A percentile compares a stretch with the other conserved stretches of the same genome.
These are phyloP conservation scores for Tricharina praecox DNA, from an alignment of 495 filamentous ascomycete genomes.

Conservation along the genomic window DNA sequence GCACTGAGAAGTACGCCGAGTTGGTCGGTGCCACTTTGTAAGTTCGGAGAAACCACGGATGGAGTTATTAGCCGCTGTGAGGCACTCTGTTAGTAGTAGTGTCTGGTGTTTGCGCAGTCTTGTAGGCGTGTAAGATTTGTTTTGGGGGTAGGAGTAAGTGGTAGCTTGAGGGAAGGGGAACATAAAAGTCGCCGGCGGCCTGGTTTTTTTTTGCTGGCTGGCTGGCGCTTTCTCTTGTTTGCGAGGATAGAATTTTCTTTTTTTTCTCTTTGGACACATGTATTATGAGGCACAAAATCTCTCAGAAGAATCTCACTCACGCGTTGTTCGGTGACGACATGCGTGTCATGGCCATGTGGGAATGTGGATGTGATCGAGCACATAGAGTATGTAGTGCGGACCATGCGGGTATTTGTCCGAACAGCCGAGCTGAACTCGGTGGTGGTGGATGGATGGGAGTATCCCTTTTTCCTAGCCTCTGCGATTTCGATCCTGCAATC, in stretches of 20 bases:
- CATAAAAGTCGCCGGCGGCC: no score
- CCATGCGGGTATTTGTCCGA: no score
- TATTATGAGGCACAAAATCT: not conserved
- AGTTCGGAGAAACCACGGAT: conserved; percentile 28
- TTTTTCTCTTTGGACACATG: not conserved
- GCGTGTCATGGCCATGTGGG: no score
- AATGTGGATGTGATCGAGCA: no score
- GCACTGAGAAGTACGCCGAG: conserved; percentile 81
- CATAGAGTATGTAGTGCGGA: no score
- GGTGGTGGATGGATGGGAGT: no score
- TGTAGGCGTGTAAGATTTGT: conserved; percentile 2
- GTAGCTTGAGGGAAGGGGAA: not conserved
- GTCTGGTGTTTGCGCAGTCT: not conserved
- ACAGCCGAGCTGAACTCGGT: no score
- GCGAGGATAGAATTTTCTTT: conserved; percentile 1
- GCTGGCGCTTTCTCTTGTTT: not conserved
- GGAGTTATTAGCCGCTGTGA: not conserved
- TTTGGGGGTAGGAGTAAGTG: not conserved
- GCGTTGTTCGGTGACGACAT: no score
- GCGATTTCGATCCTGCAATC: no score
- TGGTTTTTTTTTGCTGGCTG: not conserved
- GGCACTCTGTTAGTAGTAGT: conserved; percentile 1
- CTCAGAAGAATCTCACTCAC: no score
- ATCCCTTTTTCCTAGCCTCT: no score
- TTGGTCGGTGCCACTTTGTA: conserved; percentile 81